Evolutionary conservation across 768 basidiomycete species (phyloP).

Genomic region (Pleurotus salmoneostramineus): DNA sequence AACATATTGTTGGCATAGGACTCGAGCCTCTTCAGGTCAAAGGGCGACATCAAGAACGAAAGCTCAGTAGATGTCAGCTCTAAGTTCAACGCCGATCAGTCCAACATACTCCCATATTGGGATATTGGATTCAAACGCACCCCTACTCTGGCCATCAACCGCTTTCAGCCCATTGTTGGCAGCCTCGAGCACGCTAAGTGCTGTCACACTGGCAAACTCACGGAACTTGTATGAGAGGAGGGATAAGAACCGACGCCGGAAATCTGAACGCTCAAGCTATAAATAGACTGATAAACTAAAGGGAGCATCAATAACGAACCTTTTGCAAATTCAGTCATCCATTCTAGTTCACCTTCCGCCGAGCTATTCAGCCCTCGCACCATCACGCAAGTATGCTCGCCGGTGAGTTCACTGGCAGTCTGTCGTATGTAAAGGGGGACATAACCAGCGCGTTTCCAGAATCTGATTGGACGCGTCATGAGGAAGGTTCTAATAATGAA

Average conservation of each 20-base stretch:
- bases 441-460: conserved; percentile 95
- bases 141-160: conserved; percentile 32
- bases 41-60: conserved; percentile 72
- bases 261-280: conserved; percentile 51
- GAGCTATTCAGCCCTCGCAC: conserved; percentile 77
- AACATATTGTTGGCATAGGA: conserved; percentile 95
- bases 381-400: conserved; percentile 97
- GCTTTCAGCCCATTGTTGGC: conserved; percentile 60
- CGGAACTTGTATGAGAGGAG: conserved; percentile 92
- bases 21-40: conserved; percentile 93
- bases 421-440: conserved; percentile 92
- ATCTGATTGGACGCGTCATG: conserved; percentile 36
- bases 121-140: conserved; percentile 16
- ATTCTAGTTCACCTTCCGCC: conserved; percentile 59
- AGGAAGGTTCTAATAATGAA: too few relatives aligned
- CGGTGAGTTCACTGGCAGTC: conserved; percentile 91
- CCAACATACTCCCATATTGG: background rate
- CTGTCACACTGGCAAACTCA: conserved; percentile 86
- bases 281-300: background rate
- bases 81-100: conserved; percentile 9
- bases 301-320: conserved; percentile 37
- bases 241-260: conserved; percentile 84
- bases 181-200: conserved; percentile 86
- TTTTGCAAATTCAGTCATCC: conserved; percentile 87
- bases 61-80: conserved; percentile 37